A percentile compares a stretch with the other conserved stretches of the same genome.
Conservation (phyloP, 352 stramenopile species). For the Saprolegnia diclina region DNA sequence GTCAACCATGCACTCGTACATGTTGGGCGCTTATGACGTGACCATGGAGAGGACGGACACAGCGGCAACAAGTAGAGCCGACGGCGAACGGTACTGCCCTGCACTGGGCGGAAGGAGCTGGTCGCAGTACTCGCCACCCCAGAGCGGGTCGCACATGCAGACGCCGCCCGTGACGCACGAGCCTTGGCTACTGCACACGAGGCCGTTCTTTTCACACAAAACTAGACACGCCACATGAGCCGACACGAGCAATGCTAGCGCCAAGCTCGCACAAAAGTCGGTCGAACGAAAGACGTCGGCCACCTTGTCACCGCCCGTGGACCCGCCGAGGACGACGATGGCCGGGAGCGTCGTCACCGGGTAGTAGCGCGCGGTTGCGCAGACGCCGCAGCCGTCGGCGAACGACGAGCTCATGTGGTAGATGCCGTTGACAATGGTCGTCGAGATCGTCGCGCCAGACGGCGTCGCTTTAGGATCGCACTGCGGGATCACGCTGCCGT, state of each 20-base stretch:
- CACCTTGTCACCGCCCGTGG: slow-evolving; percentile 61
- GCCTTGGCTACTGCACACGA: slow-evolving; percentile 58
- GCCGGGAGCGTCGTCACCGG: slow-evolving; percentile 50
- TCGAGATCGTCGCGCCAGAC: slow-evolving; percentile 35
- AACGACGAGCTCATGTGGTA: slow-evolving; percentile 57
- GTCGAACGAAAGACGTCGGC: slow-evolving; percentile 64
- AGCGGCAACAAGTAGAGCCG: not conserved
- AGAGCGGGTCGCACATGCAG: slow-evolving; percentile 56
- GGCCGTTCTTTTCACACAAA: slow-evolving; percentile 63
- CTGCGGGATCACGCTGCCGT: slow-evolving; percentile 55
- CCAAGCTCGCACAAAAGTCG: slow-evolving; percentile 49
- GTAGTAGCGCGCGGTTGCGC: slow-evolving; percentile 43
- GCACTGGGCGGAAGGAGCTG: not conserved
- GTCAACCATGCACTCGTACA: too few relatives aligned
- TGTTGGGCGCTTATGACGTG: too few relatives aligned
- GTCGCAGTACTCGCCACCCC: slow-evolving; percentile 54
- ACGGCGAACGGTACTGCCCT: not conserved
- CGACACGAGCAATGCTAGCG: not conserved
- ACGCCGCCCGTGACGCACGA: slow-evolving; percentile 60
- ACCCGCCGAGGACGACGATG: slow-evolving; percentile 62
- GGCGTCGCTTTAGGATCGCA: slow-evolving; percentile 39
- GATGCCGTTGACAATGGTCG: slow-evolving; percentile 39
- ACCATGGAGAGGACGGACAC: too few relatives aligned
- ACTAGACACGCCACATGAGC: slow-evolving; percentile 34
- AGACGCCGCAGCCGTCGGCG: slow-evolving; percentile 64